Base-by-base conservation (phyloP, 805 yeast species). In the Lipomyces yamanashiensis region DNA sequence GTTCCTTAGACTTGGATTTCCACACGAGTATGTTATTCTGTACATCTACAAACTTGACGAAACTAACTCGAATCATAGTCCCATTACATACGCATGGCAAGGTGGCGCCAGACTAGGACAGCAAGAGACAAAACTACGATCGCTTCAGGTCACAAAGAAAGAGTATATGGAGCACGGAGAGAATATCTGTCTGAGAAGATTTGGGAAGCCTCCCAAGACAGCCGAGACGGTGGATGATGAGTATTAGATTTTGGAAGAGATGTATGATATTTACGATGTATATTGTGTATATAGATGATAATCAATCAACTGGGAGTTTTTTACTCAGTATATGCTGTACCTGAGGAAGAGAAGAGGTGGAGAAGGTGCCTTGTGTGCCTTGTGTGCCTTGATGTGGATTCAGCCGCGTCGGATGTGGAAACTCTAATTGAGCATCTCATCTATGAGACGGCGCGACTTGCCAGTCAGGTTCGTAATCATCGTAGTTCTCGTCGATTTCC, bases 121-220 rank as follows among this genome's bases (percentile, higher is more conserved):
- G 9, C 74, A 74, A 54, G 58, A 59, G 7, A 78, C 73, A 2
- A 58, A 73, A 44, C 78, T 81, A 61, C 76, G 79, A 19, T 80
- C 83, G 44, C 82, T 87, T 17, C 80, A 85, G 59, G 85, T 95
- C 7, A 82, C 96, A 0, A 84, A 87, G 64, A 84, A 85, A 61
- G 98, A 95, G 56, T 95, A 92, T 71, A 81, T 84, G 67, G 99
- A 95, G 74, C 87, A 90, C 72, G 99, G 99, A 6, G 23, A 36
- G 5, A 64, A 57, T 39, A 50, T 60, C 7, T 64, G 67, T 23
- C 15, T 60, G 40, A 15, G 47, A 34, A 60, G 54, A 45, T 64
- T 60, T 52, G 64, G 67, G 12, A 45, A 28, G 39, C 45, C 52
- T 8, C 8, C 56, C 13, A 49, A 56, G 45, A 33, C 17, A 28